Evolutionary conservation across 2,329 filamentous ascomycete species (phyloP), one percentile per base, ranked within the genome.

Genomic region (Hypoxylon sp.): DNA sequence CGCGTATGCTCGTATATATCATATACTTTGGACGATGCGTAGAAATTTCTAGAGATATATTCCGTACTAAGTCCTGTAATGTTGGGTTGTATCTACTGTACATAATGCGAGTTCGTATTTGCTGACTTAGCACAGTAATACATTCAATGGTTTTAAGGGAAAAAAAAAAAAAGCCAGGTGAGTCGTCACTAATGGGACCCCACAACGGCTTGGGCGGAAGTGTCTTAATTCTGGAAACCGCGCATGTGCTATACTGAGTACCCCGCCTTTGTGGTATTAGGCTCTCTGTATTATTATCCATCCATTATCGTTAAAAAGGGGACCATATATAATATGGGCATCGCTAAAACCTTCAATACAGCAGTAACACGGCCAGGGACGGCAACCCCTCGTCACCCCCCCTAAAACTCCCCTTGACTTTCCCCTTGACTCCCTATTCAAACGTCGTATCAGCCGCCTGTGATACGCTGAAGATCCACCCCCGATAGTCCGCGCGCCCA

Each of bases 241-340:
- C 67, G 54, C 63, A 67, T 63, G 57, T 69, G 55, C 67, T 70
- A 67, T 22, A 22, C 19, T 22, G 19, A 22, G 19, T 22, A 22
- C 67, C 67, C 67, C 67, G 67, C 67, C 67, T 67, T 70, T 66
- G 51, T 56, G 17, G 58, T 47, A 60, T 35, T 24, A 54, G n/a
- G 33, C 22, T 22, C 22, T 22, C 19, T 22, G 39, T 44, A 44
- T 19, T 33, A 54, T 42, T 35, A 47, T 19, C 19, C 19, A n/a
- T 46, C 31, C 54, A 39, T 53, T 54, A 64, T 64, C 61, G 39
- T 59, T 58, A 29, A 60, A 52, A 64, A 19, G 50, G 54, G 54
- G 42, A 33, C 35, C 29, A 50, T 48, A 13, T 19, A 17, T 22
- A 48, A 22, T 44, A 58, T 51, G 42, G 19, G 35, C 39, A 44